Conservation (phyloP, 768 basidiomycete genomes). For the Lactarius tabidus region DNA sequence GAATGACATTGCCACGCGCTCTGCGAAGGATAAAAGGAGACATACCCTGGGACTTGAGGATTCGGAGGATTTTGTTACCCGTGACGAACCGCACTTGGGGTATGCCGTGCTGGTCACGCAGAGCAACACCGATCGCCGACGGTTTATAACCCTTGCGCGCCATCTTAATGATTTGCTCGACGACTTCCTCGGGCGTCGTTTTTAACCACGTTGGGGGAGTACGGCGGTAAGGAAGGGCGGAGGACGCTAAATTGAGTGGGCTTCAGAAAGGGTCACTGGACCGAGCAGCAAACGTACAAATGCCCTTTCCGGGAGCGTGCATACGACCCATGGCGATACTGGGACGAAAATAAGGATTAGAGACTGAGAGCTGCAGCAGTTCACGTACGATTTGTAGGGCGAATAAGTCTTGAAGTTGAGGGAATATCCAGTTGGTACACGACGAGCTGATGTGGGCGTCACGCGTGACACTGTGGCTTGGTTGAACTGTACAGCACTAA, state of each 20-base stretch:
- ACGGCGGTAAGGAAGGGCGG: constrained; percentile 96
- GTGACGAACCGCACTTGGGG: constrained; percentile 98
- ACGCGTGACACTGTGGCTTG: constrained; percentile 37
- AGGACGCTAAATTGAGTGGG: constrained; percentile 55
- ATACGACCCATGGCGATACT: constrained; percentile 82
- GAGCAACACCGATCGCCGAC: constrained; percentile 96
- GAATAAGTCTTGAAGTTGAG: constrained; percentile 42
- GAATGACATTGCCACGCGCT: background rate
- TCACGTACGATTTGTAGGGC: constrained; percentile 37
- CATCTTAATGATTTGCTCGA: constrained; percentile 95
- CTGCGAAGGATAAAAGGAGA: constrained; percentile 17
- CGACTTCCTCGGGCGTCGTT: constrained; percentile 90
- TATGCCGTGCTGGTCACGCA: constrained; percentile 97
- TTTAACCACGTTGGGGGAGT: constrained; percentile 96
- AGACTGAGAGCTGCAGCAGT: constrained; percentile 14
- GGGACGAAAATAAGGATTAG: constrained; percentile 9
- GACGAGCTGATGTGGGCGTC: constrained; percentile 28
- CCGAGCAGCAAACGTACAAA: constrained; percentile 57
- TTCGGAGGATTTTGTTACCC: constrained; percentile 98
- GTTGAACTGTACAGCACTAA: constrained; percentile 55
- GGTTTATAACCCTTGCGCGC: constrained; percentile 97
- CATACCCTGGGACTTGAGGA: constrained; percentile 91
- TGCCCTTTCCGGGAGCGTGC: constrained; percentile 99
- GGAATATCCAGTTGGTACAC: constrained; percentile 28
- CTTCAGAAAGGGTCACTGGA: constrained; percentile 13